These are phyloP conservation scores for Pseudogymnoascus sp. DNA, from an alignment of 2,329 filamentous ascomycete species.

Conservation along the genomic window DNA sequence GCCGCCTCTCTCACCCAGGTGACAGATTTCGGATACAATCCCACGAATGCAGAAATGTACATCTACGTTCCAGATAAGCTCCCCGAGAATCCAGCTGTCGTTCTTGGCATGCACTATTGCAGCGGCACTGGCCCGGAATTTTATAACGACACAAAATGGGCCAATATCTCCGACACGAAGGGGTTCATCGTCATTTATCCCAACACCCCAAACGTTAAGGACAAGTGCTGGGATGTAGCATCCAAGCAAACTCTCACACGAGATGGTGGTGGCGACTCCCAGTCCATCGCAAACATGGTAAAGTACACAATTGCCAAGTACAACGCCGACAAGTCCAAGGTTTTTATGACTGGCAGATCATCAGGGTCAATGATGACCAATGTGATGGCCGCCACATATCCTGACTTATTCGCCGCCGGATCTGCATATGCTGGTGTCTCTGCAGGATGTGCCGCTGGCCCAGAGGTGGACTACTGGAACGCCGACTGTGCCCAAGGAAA, in stretches of 20 bases:
- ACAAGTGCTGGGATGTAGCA: slow-evolving; percentile 52
- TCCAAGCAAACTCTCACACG: slow-evolving; percentile 45
- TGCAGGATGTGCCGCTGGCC: slow-evolving; percentile 35
- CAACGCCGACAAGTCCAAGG: slow-evolving; percentile 41
- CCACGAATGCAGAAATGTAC: slow-evolving; percentile 35
- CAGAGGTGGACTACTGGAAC: slow-evolving; percentile 36
- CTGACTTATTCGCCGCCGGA: slow-evolving; percentile 40
- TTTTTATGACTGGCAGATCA: slow-evolving; percentile 47
- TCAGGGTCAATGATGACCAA: slow-evolving; percentile 48
- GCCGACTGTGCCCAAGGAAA: slow-evolving; percentile 37
- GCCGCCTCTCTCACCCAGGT: slow-evolving; percentile 21
- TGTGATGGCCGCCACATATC: slow-evolving; percentile 41
- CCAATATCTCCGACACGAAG: slow-evolving; percentile 42
- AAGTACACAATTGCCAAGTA: slow-evolving; percentile 46
- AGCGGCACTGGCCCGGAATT: slow-evolving; percentile 43
- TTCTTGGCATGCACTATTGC: slow-evolving; percentile 42
- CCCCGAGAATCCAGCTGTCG: slow-evolving; percentile 16
- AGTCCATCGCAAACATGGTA: slow-evolving; percentile 53
- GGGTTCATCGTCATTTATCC: slow-evolving; percentile 56
- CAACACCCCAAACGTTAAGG: slow-evolving; percentile 40
- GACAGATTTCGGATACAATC: slow-evolving; percentile 34
- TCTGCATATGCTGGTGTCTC: slow-evolving; percentile 39
- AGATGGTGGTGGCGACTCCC: slow-evolving; percentile 49
- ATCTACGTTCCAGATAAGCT: slow-evolving; percentile 41
- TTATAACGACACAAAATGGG: slow-evolving; percentile 42